These are phyloP conservation scores for Tricholoma sp. DNA, from an alignment of 768 basidiomycete species.

Conservation along the genomic window DNA sequence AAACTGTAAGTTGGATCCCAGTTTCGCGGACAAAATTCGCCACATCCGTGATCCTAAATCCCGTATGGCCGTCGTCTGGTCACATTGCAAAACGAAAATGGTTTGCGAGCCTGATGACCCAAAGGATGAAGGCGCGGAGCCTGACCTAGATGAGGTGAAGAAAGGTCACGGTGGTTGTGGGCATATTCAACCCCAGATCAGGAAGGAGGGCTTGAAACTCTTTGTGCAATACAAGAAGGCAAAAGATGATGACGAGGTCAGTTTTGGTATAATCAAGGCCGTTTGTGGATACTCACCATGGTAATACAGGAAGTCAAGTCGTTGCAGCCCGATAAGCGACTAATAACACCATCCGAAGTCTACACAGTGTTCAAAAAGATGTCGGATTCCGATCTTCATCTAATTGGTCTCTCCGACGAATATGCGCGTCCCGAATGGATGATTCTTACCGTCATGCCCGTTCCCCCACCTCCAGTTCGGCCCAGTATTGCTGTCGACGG, in stretches of 20 bases:
- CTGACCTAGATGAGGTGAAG: constrained; percentile 67
- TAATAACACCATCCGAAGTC: constrained; percentile 83
- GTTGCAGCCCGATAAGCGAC: constrained; percentile 75
- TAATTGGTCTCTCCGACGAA: constrained; percentile 90
- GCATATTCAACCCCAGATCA: constrained; percentile 79
- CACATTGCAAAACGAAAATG: constrained; percentile 84
- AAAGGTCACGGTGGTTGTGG: constrained; percentile 98
- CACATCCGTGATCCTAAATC: constrained; percentile 83
- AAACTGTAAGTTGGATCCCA: constrained; percentile 69
- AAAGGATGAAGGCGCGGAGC: constrained; percentile 78
- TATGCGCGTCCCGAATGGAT: constrained; percentile 99
- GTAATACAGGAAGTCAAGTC: constrained; percentile 66
- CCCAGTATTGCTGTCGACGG: constrained; percentile 98
- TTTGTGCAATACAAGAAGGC: constrained; percentile 91
- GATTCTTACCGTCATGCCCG: constrained; percentile 96
- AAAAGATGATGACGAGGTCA: constrained; percentile 93
- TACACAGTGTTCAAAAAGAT: constrained; percentile 96
- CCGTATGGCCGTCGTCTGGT: constrained; percentile 84
- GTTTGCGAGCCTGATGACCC: constrained; percentile 85
- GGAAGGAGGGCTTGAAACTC: constrained; percentile 94
- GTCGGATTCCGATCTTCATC: constrained; percentile 78
- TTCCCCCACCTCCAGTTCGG: constrained; percentile 96
- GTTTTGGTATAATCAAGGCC: constrained; percentile 21
- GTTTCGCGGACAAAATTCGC: constrained; percentile 83
- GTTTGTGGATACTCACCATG: constrained; percentile 12